These are phyloP conservation scores for Rhizopogon vesiculosus DNA, from an alignment of 768 basidiomycete species.

Conservation along the genomic window DNA sequence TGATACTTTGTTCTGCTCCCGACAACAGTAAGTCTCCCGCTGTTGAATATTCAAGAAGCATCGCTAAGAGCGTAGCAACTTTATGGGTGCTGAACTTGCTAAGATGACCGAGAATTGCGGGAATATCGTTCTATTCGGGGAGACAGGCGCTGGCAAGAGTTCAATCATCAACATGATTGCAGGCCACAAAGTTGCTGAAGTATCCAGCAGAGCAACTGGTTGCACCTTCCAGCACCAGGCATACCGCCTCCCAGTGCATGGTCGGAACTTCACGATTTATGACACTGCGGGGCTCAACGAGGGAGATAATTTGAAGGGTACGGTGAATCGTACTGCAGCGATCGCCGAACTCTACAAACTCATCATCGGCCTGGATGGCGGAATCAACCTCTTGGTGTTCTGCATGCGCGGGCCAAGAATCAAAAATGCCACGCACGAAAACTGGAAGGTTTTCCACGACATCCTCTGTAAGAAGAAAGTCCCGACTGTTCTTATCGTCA, in stretches of 20 bases:
- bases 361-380: constrained; percentile 27
- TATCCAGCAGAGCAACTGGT: constrained; percentile 28
- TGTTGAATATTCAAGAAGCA: too few species aligned
- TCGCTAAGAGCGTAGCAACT: too few species aligned
- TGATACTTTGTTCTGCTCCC: too few species aligned
- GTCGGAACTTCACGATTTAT: constrained; percentile 18
- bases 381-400: constrained; percentile 37
- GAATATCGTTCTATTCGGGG: constrained; percentile 40
- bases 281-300: constrained; percentile 31
- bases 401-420: constrained; percentile 36
- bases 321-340: constrained; percentile 24
- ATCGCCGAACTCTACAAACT: constrained; percentile 28
- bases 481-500: constrained; percentile 34
- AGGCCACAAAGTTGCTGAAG: constrained; percentile 16
- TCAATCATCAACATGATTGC: constrained; percentile 38
- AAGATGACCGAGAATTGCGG: constrained; percentile 9
- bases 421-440: constrained; percentile 28
- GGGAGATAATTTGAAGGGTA: constrained; percentile 14
- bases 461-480: constrained; percentile 35
- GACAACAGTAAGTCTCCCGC: too few species aligned
- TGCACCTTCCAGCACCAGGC: constrained; percentile 29
- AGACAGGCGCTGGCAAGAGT: constrained; percentile 38
- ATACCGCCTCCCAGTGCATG: constrained; percentile 15
- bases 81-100: too few species aligned
- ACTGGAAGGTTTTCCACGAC: constrained; percentile 35